Conservation (phyloP, 2,329 filamentous ascomycete species). For the Neodidymelliopsis sp. region DNA sequence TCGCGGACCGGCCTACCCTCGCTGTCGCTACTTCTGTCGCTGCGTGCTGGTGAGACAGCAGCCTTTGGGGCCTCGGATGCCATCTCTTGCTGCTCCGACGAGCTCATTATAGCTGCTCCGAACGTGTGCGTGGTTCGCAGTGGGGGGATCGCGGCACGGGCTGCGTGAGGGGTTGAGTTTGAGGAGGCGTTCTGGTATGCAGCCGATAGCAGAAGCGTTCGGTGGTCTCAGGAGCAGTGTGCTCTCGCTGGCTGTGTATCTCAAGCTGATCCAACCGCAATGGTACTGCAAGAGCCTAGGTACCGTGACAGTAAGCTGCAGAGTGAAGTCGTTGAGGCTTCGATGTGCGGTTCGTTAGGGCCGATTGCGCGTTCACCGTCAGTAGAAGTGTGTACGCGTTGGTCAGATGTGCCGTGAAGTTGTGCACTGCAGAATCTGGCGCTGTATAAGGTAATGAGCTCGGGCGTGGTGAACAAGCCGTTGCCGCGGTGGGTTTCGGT, state of each 20-base stretch:
- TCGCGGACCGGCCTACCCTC: conserved; percentile 66
- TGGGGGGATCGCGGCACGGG: conserved; percentile 10
- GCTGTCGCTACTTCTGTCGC: conserved; percentile 54
- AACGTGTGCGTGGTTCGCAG: conserved; percentile 10
- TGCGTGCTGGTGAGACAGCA: conserved; percentile 40
- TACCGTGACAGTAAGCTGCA: background rate
- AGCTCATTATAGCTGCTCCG: conserved; percentile 32
- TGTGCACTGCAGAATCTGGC: conserved; percentile 17
- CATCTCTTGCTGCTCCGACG: conserved; percentile 30
- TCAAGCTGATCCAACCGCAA: conserved; percentile 5
- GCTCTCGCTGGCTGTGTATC: background rate
- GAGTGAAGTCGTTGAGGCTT: conserved; percentile 9
- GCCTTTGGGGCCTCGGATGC: conserved; percentile 18
- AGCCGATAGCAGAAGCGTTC: background rate
- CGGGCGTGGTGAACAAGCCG: conserved; percentile 29
- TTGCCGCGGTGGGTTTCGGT: conserved; percentile 28
- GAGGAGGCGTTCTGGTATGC: background rate
- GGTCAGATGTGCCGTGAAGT: background rate
- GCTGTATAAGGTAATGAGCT: conserved; percentile 14
- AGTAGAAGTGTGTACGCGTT: background rate
- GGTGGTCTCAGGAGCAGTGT: background rate
- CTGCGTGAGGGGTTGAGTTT: conserved; percentile 3
- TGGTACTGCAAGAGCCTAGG: conserved; percentile 1
- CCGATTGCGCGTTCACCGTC: background rate
- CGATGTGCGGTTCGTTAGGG: background rate